A percentile compares a stretch with the other conserved stretches of the same genome.
phyloP scores from a whole-genome alignment of 2,329 filamentous ascomycete species.

The Alternaria sp. region DNA sequence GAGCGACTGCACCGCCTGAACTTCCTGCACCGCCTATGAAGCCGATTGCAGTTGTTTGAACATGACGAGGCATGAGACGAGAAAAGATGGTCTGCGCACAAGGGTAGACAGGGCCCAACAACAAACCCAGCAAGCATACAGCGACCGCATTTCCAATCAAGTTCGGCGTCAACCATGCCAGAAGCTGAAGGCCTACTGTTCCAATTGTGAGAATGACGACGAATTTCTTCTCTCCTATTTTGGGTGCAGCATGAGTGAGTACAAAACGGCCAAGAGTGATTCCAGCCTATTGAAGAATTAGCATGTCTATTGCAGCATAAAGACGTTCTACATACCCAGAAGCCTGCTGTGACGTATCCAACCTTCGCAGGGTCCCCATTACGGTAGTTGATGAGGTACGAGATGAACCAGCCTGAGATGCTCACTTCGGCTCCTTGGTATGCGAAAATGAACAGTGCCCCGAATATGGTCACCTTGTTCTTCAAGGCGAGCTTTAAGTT shows the following conservation, averaged over 20 bases:
- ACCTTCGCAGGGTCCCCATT: conserved; percentile 73
- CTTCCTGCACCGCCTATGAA: conserved; percentile 75
- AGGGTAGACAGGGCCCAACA: conserved; percentile 82
- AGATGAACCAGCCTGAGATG: conserved; percentile 87
- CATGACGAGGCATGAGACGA: conserved; percentile 64
- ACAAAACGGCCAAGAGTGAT: conserved; percentile 80
- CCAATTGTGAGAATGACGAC: conserved; percentile 70
- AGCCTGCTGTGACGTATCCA: conserved; percentile 79
- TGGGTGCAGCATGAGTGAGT: conserved; percentile 71
- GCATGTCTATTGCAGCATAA: background rate
- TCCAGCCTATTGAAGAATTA: conserved; percentile 63
- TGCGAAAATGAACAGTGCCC: conserved; percentile 82
- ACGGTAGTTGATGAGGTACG: conserved; percentile 78
- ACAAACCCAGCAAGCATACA: conserved; percentile 69
- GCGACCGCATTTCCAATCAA: conserved; percentile 63
- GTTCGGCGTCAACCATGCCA: conserved; percentile 81
- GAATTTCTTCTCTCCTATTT: conserved; percentile 73
- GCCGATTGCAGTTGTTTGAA: conserved; percentile 70
- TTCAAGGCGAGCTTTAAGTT: conserved; percentile 60
- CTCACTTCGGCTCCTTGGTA: conserved; percentile 88
- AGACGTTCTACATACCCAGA: conserved; percentile 61
- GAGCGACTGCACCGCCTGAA: conserved; percentile 72
- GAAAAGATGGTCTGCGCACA: conserved; percentile 73
- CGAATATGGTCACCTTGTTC: conserved; percentile 71
- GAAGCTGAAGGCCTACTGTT: conserved; percentile 72